A percentile compares a stretch with the other conserved stretches of the same genome.
Evolutionary conservation across 257 asterid genomes (phyloP).

Genomic region (Solanum chilense): DNA sequence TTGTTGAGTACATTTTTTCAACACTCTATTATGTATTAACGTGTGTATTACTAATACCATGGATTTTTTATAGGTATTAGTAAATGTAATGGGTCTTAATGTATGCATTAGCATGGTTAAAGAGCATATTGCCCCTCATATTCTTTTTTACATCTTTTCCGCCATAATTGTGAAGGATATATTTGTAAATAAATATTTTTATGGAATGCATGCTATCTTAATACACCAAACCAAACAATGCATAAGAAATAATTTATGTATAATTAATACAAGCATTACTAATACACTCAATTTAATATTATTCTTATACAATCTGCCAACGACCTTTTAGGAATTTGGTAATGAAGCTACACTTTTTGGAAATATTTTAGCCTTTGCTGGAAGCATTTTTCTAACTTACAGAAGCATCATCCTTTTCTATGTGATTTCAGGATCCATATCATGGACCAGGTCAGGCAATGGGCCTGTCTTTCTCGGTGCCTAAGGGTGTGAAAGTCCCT

Average conservation of each 20-base stretch:
- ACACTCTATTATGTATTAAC: not conserved
- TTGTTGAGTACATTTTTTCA: not conserved
- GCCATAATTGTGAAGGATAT: not conserved
- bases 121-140: not conserved
- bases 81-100: no score
- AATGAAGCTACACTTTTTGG: not conserved
- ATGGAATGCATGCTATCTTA: not conserved
- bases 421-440: constrained; percentile 66
- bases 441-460: constrained; percentile 99
- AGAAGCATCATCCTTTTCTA: not conserved
- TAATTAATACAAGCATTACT: not conserved
- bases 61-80: not conserved
- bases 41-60: not conserved
- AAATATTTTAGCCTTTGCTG: not conserved
- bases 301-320: not conserved
- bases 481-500: constrained; percentile 71
- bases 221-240: not conserved
- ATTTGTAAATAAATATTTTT: no score
- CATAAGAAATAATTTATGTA: not conserved
- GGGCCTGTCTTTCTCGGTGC: constrained; percentile 98
- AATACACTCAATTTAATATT: not conserved
- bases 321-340: not conserved
- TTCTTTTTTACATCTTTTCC: not conserved
- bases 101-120: not conserved
- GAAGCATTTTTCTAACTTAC: not conserved